A percentile compares a stretch with the other conserved stretches of the same genome.
These are phyloP conservation scores for Uncinocarpus reesii DNA, from an alignment of 2,329 filamentous ascomycete species.

Conservation along the genomic window DNA sequence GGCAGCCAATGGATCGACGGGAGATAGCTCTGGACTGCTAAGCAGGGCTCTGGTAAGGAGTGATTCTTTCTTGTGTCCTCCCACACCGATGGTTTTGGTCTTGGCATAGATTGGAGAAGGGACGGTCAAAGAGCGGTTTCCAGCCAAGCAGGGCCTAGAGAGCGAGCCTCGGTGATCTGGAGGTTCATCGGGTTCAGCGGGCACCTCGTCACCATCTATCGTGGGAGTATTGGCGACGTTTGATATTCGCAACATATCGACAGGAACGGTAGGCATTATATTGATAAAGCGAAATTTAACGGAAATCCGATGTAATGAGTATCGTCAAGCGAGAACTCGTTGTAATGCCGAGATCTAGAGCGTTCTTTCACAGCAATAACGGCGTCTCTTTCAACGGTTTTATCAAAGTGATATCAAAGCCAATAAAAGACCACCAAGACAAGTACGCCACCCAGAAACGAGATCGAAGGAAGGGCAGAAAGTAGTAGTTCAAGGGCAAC, in stretches of 20 bases:
- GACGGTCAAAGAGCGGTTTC: conserved; percentile 17
- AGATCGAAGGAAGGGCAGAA: neutral
- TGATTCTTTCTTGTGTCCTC: conserved; percentile 57
- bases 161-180: conserved; percentile 48
- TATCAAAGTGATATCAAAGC: neutral
- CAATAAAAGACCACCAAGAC: conserved; percentile 6
- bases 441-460: conserved; percentile 7
- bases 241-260: conserved; percentile 37
- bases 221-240: conserved; percentile 30
- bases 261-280: conserved; percentile 4
- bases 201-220: conserved; percentile 51
- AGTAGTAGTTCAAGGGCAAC: neutral
- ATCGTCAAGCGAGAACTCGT: conserved; percentile 2
- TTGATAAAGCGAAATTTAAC: neutral
- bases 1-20: conserved; percentile 21
- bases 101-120: conserved; percentile 38
- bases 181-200: conserved; percentile 76
- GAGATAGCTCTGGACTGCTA: conserved; percentile 48
- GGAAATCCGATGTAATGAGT: neutral
- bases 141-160: conserved; percentile 3
- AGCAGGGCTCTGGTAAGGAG: conserved; percentile 78
- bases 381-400: neutral
- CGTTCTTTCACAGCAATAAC: conserved; percentile 1
- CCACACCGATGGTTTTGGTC: conserved; percentile 35
- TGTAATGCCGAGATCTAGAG: neutral